phyloP scores from a whole-genome alignment of 1,284 basidiomycete species.

The Athelia psychrophila region DNA sequence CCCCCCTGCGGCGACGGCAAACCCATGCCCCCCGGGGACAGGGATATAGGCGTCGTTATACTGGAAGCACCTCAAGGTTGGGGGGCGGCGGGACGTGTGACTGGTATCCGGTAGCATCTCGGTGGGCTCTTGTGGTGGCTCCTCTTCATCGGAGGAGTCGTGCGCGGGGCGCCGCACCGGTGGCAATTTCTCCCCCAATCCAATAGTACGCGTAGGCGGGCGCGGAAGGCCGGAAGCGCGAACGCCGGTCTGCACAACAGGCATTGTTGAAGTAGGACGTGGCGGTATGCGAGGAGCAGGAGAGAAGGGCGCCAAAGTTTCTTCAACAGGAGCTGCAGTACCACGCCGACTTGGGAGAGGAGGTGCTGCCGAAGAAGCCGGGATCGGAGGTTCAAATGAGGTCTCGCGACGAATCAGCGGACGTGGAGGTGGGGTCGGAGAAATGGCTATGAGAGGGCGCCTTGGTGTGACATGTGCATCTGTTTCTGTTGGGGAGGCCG shows the following conservation, averaged over 20 bases:
- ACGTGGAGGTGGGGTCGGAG: neutral
- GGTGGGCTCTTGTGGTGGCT: constrained; percentile 40
- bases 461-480: constrained; percentile 9
- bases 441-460: neutral
- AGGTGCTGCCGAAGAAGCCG: neutral
- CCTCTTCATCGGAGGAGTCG: constrained; percentile 53
- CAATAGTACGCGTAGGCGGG: constrained; percentile 71
- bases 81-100: constrained; percentile 78
- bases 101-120: constrained; percentile 82
- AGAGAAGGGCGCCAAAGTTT: constrained; percentile 13
- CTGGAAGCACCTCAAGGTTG: constrained; percentile 42
- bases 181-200: constrained; percentile 64
- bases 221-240: constrained; percentile 53
- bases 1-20: constrained; percentile 60
- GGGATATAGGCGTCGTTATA: constrained; percentile 49
- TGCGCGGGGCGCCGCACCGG: constrained; percentile 47
- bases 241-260: constrained; percentile 24
- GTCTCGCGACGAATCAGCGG: neutral
- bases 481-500: neutral
- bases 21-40: constrained; percentile 54
- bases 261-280: constrained; percentile 13
- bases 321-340: constrained; percentile 11
- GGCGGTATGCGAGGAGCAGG: constrained; percentile 6
- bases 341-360: constrained; percentile 8
- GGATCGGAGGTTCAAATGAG: neutral